These are phyloP conservation scores for Castanopsis chinensis DNA, from an alignment of 306 rosid species.

Conservation along the genomic window DNA sequence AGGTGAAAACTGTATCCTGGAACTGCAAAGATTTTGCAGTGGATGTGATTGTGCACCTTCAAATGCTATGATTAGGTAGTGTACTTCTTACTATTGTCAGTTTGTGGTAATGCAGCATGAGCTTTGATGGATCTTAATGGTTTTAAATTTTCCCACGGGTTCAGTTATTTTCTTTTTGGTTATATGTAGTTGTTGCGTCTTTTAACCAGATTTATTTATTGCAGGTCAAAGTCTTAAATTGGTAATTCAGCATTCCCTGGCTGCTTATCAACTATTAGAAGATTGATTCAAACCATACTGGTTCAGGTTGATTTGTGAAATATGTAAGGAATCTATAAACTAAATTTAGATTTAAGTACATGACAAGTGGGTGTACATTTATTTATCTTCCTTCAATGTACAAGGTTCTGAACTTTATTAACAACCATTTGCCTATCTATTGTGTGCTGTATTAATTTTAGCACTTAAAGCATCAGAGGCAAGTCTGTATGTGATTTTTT, in stretches of 20 bases:
- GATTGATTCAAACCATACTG: background rate
- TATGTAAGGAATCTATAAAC: background rate
- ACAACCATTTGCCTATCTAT: background rate
- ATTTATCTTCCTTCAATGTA: background rate
- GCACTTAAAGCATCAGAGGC: background rate
- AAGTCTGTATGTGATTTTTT: background rate
- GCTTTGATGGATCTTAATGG: background rate
- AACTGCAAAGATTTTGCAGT: background rate
- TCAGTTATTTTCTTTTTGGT: background rate
- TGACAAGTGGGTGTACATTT: background rate
- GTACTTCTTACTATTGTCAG: background rate
- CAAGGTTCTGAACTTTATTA: background rate
- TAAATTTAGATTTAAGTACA: too few species aligned
- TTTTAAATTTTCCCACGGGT: background rate
- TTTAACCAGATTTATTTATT: background rate
- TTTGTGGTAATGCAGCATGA: slow-evolving; percentile 2
- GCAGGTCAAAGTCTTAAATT: background rate
- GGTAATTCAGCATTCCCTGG: background rate
- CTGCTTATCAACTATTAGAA: background rate
- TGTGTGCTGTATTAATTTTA: background rate
- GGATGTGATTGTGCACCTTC: background rate
- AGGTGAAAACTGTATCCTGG: slow-evolving; percentile 16
- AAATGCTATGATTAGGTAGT: background rate
- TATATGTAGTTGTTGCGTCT: background rate
- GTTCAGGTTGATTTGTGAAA: background rate